Percentiles rank a stretch among this genome's conserved stretches.
Evolutionary conservation across 2,329 filamentous ascomycete species (phyloP).

Genomic region (Diaporthe humulicola): DNA sequence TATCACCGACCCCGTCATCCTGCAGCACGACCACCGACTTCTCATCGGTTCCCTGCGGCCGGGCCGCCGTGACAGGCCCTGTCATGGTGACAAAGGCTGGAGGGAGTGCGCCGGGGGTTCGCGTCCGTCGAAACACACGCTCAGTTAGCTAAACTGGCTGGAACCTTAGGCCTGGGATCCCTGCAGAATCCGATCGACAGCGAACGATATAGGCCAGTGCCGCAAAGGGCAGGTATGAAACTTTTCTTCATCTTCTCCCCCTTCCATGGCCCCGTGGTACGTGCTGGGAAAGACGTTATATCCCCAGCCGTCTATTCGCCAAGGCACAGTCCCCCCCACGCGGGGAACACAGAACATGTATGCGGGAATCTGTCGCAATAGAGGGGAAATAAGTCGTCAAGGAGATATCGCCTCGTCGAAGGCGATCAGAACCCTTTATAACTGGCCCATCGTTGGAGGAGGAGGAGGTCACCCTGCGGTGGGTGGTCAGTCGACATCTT

Average conservation of each 20-base stretch:
- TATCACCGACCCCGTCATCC: background rate
- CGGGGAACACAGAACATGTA: background rate
- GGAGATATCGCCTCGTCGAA: background rate
- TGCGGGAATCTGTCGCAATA: constrained; percentile 19
- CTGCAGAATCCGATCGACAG: background rate
- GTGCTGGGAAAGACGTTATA: constrained; percentile 22
- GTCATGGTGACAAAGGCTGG: background rate
- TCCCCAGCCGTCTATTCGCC: constrained; percentile 16
- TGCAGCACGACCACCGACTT: constrained; percentile 12
- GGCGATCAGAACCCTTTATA: background rate
- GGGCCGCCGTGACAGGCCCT: background rate
- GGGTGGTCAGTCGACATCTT: background rate
- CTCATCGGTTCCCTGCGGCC: constrained; percentile 13
- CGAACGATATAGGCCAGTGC: background rate
- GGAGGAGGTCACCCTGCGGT: background rate
- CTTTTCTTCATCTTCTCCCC: background rate
- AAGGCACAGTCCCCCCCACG: constrained; percentile 2
- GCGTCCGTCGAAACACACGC: background rate
- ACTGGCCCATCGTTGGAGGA: background rate
- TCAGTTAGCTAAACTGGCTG: background rate
- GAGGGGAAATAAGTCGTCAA: constrained; percentile 32
- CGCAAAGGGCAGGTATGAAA: background rate
- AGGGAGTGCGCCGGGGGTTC: background rate
- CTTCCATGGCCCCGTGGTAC: background rate
- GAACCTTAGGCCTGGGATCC: background rate